Conservation (phyloP, 2,329 filamentous ascomycete species). For the Pezicula radicicola region DNA sequence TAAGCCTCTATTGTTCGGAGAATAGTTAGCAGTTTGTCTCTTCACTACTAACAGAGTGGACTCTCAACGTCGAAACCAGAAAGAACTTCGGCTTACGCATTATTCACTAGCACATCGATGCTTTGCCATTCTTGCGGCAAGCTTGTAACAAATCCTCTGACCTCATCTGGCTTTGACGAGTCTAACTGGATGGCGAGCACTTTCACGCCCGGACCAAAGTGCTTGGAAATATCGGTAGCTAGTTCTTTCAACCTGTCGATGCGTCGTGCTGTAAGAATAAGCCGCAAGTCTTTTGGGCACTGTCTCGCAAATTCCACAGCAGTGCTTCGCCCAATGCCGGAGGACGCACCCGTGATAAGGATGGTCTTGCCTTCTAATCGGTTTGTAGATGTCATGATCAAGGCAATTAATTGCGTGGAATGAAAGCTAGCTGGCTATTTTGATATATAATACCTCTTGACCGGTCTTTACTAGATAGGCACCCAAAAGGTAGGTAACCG, state of each 20-base stretch:
- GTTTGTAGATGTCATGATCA: slow-evolving; percentile 35
- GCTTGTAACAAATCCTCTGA: slow-evolving; percentile 67
- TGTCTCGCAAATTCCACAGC: slow-evolving; percentile 94
- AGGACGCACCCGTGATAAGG: slow-evolving; percentile 87
- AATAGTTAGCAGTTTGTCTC: too few species aligned
- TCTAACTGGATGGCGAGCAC: slow-evolving; percentile 83
- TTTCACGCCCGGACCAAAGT: slow-evolving; percentile 77
- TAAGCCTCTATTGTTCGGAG: slow-evolving; percentile 59
- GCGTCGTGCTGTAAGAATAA: slow-evolving; percentile 87
- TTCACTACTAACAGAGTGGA: neutral
- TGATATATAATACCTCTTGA: too few species aligned
- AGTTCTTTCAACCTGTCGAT: slow-evolving; percentile 75
- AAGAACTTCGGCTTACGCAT: slow-evolving; percentile 64
- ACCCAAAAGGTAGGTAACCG: too few species aligned
- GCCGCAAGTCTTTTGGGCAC: slow-evolving; percentile 71
- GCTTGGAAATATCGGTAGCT: slow-evolving; percentile 70
- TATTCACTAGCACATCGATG: slow-evolving; percentile 90
- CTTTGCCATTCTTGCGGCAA: slow-evolving; percentile 81
- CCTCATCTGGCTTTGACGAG: slow-evolving; percentile 74
- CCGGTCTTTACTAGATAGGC: too few species aligned
- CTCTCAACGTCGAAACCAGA: neutral
- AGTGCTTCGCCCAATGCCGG: slow-evolving; percentile 81
- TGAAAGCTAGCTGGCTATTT: too few species aligned
- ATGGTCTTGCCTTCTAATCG: slow-evolving; percentile 93
- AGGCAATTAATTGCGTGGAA: too few species aligned